Conservation (phyloP, 306 rosid genomes). For the Gastrolobium villosum region DNA sequence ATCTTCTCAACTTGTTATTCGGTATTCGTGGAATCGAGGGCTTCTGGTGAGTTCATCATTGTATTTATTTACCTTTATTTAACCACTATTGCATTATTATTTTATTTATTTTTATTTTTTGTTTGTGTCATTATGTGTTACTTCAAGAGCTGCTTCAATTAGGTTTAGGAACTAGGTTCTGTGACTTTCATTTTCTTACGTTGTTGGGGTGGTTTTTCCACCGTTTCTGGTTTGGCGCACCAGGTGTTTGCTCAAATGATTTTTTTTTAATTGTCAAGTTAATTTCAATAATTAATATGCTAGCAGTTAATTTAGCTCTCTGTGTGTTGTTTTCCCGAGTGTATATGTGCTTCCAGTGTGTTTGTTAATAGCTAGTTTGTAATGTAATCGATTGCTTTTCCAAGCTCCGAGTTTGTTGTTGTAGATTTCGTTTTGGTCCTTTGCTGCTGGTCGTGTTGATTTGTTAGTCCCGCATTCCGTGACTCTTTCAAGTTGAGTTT, state of each 20-base stretch:
- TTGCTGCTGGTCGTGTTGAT: too few species aligned
- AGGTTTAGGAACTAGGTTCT: conserved; percentile 33
- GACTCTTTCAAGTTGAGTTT: neutral
- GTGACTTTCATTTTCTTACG: neutral
- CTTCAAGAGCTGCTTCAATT: conserved; percentile 33
- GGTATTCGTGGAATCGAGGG: neutral
- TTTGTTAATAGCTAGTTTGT: too few species aligned
- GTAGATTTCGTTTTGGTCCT: too few species aligned
- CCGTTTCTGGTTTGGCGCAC: neutral
- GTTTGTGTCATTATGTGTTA: neutral
- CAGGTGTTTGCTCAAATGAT: conserved; percentile 35
- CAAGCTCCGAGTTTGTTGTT: too few species aligned
- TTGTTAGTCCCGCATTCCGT: too few species aligned
- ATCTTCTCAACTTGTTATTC: neutral
- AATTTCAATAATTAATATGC: neutral
- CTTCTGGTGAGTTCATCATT: conserved; percentile 4
- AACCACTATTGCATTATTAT: too few species aligned
- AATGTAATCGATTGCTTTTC: too few species aligned
- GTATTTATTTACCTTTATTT: neutral
- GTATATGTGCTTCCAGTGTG: neutral
- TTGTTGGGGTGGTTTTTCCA: neutral
- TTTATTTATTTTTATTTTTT: neutral
- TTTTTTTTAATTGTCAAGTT: neutral
- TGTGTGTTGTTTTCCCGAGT: neutral
- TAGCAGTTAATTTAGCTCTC: neutral